Evolutionary conservation across 2,329 filamentous ascomycete species (phyloP).

Genomic region (Alternaria sp.): DNA sequence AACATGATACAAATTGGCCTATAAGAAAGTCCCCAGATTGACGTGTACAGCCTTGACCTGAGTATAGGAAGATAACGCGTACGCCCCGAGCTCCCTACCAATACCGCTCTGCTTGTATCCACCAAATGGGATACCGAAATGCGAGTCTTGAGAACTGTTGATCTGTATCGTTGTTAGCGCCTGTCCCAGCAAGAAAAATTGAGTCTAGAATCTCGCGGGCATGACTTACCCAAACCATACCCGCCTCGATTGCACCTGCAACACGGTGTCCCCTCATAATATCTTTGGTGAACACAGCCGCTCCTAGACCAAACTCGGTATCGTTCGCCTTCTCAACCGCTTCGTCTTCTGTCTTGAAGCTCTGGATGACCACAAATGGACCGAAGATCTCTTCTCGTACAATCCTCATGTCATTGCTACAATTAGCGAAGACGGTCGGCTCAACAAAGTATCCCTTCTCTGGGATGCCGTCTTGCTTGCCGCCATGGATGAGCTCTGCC

Average conservation of each 20-base stretch:
- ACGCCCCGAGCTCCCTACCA: constrained; percentile 37
- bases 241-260: constrained; percentile 20
- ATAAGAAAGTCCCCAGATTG: background rate
- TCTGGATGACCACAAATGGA: background rate
- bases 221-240: constrained; percentile 48
- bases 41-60: constrained; percentile 30
- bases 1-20: background rate
- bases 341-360: constrained; percentile 63
- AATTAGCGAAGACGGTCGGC: constrained; percentile 62
- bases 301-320: constrained; percentile 58
- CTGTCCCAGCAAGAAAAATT: background rate
- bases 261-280: background rate
- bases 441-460: constrained; percentile 61
- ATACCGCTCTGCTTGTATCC: constrained; percentile 42
- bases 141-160: constrained; percentile 7
- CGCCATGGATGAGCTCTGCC: too few relatives aligned
- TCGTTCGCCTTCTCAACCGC: constrained; percentile 56
- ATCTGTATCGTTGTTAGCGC: background rate
- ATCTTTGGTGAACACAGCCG: constrained; percentile 16
- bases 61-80: constrained; percentile 37
- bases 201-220: too few relatives aligned
- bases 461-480: constrained; percentile 44
- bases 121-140: constrained; percentile 36
- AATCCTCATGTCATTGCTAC: constrained; percentile 54
- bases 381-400: background rate